Percentiles rank a stretch among this genome's conserved stretches.
Evolutionary conservation across 2,329 filamentous ascomycete species (phyloP).

Genomic region (Zasmidium citrigriseum): DNA sequence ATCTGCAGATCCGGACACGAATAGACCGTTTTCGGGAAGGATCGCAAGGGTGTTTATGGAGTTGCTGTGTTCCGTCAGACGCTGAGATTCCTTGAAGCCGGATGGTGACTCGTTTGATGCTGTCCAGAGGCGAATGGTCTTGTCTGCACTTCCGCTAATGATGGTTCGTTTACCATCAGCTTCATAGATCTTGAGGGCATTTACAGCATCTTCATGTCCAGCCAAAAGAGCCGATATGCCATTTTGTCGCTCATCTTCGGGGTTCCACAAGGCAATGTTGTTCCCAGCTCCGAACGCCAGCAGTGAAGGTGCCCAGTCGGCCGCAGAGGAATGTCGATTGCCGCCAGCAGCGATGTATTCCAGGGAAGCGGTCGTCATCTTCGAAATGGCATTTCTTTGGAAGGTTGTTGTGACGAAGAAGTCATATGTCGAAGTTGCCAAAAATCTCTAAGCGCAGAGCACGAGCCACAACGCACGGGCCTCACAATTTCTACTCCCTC

Average conservation of each 20-base stretch:
- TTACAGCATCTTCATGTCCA: slow-evolving; percentile 79
- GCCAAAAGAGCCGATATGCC: slow-evolving; percentile 70
- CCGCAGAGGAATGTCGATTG: slow-evolving; percentile 84
- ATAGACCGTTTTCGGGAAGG: slow-evolving; percentile 46
- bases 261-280: slow-evolving; percentile 87
- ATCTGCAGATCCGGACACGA: slow-evolving; percentile 65
- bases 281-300: slow-evolving; percentile 88
- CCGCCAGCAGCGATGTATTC: slow-evolving; percentile 73
- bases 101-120: slow-evolving; percentile 26
- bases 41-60: slow-evolving; percentile 68
- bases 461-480: neutral
- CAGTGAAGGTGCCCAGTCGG: slow-evolving; percentile 77
- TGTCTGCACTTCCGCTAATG: slow-evolving; percentile 80
- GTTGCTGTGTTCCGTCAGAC: slow-evolving; percentile 66
- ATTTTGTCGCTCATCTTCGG: slow-evolving; percentile 50
- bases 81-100: slow-evolving; percentile 47
- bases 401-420: neutral
- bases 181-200: slow-evolving; percentile 77
- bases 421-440: neutral
- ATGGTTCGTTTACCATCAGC: slow-evolving; percentile 58
- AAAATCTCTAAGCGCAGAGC: neutral
- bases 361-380: slow-evolving; percentile 12
- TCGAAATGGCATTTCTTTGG: neutral
- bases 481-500: neutral
- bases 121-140: slow-evolving; percentile 67